Conservation (phyloP, 164 flowering plant species). For the Hamamelis virginiana region DNA sequence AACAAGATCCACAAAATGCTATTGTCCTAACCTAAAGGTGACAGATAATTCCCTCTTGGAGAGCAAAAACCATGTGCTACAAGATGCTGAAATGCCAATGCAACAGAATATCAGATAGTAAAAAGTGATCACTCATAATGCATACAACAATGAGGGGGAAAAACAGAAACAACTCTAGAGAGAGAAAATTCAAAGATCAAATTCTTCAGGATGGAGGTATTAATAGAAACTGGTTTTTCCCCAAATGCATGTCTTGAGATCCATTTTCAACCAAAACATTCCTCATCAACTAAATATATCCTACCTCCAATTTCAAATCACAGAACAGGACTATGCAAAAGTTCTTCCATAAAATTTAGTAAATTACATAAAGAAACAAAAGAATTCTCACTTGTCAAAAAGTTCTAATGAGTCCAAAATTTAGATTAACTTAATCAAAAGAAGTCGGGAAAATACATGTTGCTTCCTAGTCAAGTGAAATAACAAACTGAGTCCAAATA, state of each 20-base stretch:
- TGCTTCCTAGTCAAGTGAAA: neutral
- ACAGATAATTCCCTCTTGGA: conserved; percentile 12
- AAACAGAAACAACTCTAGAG: neutral
- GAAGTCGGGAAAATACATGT: neutral
- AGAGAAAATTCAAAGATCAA: neutral
- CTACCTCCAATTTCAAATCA: neutral
- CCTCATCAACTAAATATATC: neutral
- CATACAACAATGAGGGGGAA: neutral
- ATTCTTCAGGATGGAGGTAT: neutral
- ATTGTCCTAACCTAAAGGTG: conserved; percentile 21
- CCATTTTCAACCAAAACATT: neutral
- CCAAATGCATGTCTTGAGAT: neutral
- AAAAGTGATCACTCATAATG: no score
- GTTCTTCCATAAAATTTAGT: neutral
- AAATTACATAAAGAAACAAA: neutral
- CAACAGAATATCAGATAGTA: no score
- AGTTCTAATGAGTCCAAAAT: neutral
- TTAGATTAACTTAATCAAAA: neutral
- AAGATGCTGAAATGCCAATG: no score
- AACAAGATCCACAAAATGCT: conserved; percentile 41
- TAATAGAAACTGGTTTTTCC: neutral
- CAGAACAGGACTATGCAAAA: neutral
- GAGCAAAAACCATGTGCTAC: conserved; percentile 4
- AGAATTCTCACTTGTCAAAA: neutral
- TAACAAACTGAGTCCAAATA: neutral